phyloP scores from a whole-genome alignment of 257 asterid species.

The Perilla frutescens region DNA sequence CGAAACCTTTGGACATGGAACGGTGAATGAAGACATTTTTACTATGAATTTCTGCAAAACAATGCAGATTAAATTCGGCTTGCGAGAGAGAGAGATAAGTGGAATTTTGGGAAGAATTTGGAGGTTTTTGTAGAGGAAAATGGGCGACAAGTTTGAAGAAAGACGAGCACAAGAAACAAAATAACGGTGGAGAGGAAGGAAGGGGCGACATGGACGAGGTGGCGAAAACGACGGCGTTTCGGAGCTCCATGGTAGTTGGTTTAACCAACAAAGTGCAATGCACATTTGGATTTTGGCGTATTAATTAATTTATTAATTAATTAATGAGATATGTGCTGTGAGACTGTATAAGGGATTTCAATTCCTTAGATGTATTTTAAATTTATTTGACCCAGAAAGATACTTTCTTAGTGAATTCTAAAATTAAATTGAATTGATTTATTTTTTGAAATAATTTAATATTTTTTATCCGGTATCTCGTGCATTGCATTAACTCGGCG shows the following conservation, averaged over 20 bases:
- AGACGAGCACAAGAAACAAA: constrained; percentile 13
- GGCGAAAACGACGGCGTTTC: constrained; percentile 29
- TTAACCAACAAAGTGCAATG: constrained; percentile 21
- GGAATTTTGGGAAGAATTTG: constrained; percentile 10
- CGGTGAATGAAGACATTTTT: constrained; percentile 56
- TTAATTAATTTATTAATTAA: no score
- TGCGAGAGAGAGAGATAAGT: background rate
- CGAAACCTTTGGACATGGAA: constrained; percentile 53
- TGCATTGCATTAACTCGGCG: no score
- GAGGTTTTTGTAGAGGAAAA: constrained; percentile 36
- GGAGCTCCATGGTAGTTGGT: background rate
- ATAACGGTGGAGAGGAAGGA: background rate
- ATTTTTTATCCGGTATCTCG: no score
- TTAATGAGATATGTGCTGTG: no score
- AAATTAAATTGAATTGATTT: no score
- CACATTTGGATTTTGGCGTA: background rate
- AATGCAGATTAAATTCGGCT: background rate
- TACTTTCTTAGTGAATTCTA: no score
- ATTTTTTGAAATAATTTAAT: no score
- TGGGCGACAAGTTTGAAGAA: constrained; percentile 42
- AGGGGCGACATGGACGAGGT: constrained; percentile 39
- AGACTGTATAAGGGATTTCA: no score
- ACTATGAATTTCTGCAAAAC: background rate
- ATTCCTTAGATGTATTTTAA: no score
- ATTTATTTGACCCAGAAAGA: no score